Conservation (phyloP, 139 green algal species). For the Haematococcus lacustris region DNA sequence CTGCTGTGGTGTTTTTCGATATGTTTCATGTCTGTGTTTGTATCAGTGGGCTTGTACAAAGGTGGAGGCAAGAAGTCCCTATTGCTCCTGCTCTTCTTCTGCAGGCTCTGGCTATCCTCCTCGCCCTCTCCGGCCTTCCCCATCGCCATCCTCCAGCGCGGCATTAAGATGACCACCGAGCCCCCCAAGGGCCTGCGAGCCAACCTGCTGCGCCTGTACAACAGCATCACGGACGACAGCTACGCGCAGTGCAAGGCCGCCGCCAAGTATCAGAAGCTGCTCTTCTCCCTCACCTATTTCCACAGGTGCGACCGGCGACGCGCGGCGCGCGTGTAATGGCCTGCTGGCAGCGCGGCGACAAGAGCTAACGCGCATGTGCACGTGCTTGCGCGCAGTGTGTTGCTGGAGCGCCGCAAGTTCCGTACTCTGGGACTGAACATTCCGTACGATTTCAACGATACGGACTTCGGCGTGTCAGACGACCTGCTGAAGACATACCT, state of each 20-base stretch:
- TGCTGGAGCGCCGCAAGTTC: slow-evolving; percentile 85
- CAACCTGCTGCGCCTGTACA: slow-evolving; percentile 79
- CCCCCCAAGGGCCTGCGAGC: slow-evolving; percentile 74
- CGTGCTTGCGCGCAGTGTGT: slow-evolving; percentile 33
- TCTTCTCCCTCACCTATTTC: slow-evolving; percentile 84
- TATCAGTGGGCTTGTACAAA: background rate
- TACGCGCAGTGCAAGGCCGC: slow-evolving; percentile 46
- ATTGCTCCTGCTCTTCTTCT: background rate
- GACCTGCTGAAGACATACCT: slow-evolving; percentile 79
- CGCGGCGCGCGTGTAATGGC: too few relatives aligned
- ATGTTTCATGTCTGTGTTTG: background rate
- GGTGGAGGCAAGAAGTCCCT: too few relatives aligned
- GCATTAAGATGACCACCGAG: slow-evolving; percentile 88
- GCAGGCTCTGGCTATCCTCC: slow-evolving; percentile 62
- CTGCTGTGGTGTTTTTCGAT: background rate
- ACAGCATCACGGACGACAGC: slow-evolving; percentile 58
- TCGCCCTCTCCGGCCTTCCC: slow-evolving; percentile 68
- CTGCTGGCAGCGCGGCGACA: too few relatives aligned
- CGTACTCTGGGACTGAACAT: slow-evolving; percentile 84
- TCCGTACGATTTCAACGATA: slow-evolving; percentile 90
- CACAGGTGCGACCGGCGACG: slow-evolving; percentile 46
- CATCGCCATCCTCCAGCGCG: slow-evolving; percentile 76
- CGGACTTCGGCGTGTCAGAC: slow-evolving; percentile 77
- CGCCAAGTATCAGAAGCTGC: slow-evolving; percentile 78
- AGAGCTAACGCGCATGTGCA: too few relatives aligned